Evolutionary conservation across 1,139 yeast species (phyloP).

Genomic region (Arxiozyma telluris): DNA sequence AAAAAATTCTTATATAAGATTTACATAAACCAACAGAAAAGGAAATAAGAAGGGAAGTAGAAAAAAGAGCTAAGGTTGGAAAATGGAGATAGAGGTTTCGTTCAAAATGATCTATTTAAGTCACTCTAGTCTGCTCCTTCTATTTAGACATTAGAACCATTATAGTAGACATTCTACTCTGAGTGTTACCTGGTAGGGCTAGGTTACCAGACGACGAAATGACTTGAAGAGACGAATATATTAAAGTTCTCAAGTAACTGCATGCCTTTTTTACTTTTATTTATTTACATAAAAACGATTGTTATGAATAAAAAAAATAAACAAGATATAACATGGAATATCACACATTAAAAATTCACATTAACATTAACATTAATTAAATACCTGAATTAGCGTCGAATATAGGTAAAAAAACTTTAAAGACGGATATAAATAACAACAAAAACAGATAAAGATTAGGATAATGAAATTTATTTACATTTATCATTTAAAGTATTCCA

Average conservation of each 20-base stretch:
- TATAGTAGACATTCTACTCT: neutral
- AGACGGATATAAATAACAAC: too few species aligned
- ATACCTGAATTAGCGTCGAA: neutral
- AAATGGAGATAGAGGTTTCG: neutral
- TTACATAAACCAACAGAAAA: neutral
- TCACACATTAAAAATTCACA: neutral
- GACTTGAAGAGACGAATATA: neutral
- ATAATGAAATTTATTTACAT: too few species aligned
- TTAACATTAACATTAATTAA: neutral
- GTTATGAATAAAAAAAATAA: neutral
- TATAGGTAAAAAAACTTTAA: too few species aligned
- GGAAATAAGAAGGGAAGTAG: neutral
- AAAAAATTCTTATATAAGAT: neutral
- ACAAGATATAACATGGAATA: too few species aligned
- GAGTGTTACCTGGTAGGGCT: neutral
- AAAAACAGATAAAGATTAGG: neutral
- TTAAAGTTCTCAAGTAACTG: neutral
- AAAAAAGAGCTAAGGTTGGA: too few species aligned
- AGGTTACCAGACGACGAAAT: too few species aligned
- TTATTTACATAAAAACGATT: neutral
- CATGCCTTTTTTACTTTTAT: neutral
- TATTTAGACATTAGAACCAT: too few species aligned
- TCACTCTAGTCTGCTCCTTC: neutral
- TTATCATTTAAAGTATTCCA: neutral
- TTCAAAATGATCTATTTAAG: neutral